These are phyloP conservation scores for Rhododendron williamsianum DNA, from an alignment of 148 eudicot genomes.

Conservation along the genomic window DNA sequence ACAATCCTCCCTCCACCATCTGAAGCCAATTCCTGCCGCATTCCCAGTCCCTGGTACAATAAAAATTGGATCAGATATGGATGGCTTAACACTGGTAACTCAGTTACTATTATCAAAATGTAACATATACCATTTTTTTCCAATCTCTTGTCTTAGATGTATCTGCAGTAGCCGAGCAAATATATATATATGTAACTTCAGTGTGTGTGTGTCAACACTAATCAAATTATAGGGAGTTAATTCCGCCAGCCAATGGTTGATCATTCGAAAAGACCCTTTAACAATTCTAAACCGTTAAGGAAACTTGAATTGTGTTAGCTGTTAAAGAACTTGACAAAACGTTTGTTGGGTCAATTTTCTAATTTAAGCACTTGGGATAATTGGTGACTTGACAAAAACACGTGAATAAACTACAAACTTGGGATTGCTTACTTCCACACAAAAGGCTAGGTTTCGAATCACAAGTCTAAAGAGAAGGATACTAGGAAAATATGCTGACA, in stretches of 20 bases:
- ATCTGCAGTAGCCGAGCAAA: background rate
- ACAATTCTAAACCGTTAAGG: background rate
- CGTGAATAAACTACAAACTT: background rate
- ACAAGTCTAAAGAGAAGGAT: slow-evolving; percentile 1
- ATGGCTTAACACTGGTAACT: background rate
- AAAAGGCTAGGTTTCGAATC: background rate
- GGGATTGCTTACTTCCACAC: background rate
- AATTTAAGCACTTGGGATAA: background rate
- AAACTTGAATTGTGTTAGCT: background rate
- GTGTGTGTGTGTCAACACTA: background rate
- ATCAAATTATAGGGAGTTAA: background rate
- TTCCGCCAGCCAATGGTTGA: background rate
- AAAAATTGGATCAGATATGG: background rate
- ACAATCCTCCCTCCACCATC: slow-evolving; percentile 98
- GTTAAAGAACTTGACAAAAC: background rate
- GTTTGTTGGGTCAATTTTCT: background rate
- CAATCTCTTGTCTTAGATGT: background rate
- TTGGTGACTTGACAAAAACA: background rate
- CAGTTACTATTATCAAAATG: background rate
- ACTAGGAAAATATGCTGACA: background rate
- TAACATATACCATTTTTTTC: background rate
- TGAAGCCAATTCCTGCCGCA: slow-evolving; percentile 74
- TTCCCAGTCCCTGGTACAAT: slow-evolving; percentile 60
- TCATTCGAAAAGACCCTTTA: background rate
- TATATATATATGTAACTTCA: background rate